phyloP scores from a whole-genome alignment of 148 eudicot genomes.

The Arctostaphylos glauca region DNA sequence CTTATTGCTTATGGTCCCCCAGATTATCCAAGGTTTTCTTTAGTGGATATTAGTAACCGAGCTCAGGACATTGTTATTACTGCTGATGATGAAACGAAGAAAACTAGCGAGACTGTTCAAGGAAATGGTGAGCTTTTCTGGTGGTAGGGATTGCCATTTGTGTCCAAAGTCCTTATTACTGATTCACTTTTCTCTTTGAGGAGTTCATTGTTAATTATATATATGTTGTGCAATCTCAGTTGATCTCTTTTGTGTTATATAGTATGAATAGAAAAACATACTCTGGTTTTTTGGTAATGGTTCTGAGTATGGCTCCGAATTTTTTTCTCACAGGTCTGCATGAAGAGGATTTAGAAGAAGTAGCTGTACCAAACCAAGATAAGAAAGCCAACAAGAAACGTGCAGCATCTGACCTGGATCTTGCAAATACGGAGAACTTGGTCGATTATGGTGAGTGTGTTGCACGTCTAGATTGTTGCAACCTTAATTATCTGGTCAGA shows the following conservation, averaged over 20 bases:
- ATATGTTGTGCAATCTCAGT: neutral
- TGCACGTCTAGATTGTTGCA: neutral
- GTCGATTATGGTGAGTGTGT: conserved; percentile 15
- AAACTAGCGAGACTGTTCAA: conserved; percentile 15
- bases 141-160: conserved; percentile 12
- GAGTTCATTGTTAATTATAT: neutral
- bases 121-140: conserved; percentile 19
- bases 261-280: neutral
- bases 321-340: conserved; percentile 22
- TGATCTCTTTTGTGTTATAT: neutral
- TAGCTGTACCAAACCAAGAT: conserved; percentile 21
- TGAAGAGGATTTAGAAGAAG: conserved; percentile 25
- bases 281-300: conserved; percentile 2
- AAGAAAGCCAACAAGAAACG: conserved; percentile 45
- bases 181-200: conserved; percentile 5
- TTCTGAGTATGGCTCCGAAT: conserved; percentile 11
- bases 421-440: conserved; percentile 16
- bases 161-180: neutral
- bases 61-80: conserved; percentile 34
- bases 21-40: conserved; percentile 26
- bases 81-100: conserved; percentile 15
- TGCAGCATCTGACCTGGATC: conserved; percentile 37
- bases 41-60: conserved; percentile 23
- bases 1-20: conserved; percentile 28
- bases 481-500: neutral